Conservation (phyloP, 73 alveolate genomes). For the Blepharisma stoltei region DNA sequence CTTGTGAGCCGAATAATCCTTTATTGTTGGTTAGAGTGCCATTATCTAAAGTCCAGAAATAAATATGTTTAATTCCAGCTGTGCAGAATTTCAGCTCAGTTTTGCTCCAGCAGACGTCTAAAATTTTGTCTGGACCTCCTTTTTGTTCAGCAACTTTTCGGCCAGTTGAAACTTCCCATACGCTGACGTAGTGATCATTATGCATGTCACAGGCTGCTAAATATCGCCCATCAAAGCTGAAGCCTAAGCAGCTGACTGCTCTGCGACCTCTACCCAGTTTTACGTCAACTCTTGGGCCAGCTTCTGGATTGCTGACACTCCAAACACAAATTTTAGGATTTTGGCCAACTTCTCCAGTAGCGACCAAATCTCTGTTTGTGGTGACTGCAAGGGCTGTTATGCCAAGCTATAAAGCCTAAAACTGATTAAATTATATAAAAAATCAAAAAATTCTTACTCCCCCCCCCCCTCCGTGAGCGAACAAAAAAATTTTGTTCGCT, state of each 20-base stretch:
- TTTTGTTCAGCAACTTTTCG: slow-evolving; percentile 61
- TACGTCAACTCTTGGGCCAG: slow-evolving; percentile 69
- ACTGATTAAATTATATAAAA: no score
- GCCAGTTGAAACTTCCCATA: slow-evolving; percentile 76
- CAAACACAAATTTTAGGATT: slow-evolving; percentile 85
- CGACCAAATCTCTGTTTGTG: slow-evolving; percentile 74
- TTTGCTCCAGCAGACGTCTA: slow-evolving; percentile 76
- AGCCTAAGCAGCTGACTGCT: slow-evolving; percentile 83
- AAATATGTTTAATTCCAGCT: slow-evolving; percentile 85
- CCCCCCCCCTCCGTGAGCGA: no score
- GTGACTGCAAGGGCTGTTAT: slow-evolving; percentile 82
- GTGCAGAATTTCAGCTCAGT: slow-evolving; percentile 62
- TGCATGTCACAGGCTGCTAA: slow-evolving; percentile 85
- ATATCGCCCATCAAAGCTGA: slow-evolving; percentile 80
- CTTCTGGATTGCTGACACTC: slow-evolving; percentile 81
- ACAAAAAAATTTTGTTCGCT: no score
- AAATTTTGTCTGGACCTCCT: slow-evolving; percentile 90
- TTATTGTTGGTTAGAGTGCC: slow-evolving; percentile 61
- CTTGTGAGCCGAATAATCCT: slow-evolving; percentile 76
- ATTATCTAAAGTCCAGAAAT: slow-evolving; percentile 71
- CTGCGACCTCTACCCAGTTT: slow-evolving; percentile 72
- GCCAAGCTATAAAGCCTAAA: no score
- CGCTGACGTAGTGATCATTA: slow-evolving; percentile 88
- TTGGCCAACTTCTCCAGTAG: slow-evolving; percentile 93
- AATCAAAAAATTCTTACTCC: no score